Conservation (phyloP, 73 alveolate species). For the Effrenium voratum region DNA sequence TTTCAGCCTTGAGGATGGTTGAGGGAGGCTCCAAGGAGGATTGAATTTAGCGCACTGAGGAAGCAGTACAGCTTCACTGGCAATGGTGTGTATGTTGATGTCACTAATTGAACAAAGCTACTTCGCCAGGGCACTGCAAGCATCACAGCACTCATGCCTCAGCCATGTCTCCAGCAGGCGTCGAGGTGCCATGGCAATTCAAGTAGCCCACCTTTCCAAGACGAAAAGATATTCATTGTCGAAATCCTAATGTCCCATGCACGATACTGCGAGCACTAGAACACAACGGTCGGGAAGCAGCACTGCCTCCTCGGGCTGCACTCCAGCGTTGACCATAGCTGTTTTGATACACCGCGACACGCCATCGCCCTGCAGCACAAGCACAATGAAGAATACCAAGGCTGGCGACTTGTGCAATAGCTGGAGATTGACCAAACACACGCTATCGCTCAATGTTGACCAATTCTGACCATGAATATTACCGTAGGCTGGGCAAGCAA, state of each 20-base stretch:
- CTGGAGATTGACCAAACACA: too few relatives aligned
- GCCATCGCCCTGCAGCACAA: slow-evolving; percentile 92
- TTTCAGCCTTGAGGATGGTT: too few relatives aligned
- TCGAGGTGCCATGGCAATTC: slow-evolving; percentile 83
- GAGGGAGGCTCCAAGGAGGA: too few relatives aligned
- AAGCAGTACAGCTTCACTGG: too few relatives aligned
- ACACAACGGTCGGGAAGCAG: not conserved
- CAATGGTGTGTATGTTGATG: too few relatives aligned
- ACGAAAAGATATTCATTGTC: not conserved
- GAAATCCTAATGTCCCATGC: not conserved
- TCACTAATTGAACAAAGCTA: not conserved
- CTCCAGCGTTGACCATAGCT: slow-evolving; percentile 43
- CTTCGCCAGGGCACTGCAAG: not conserved
- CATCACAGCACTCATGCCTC: not conserved
- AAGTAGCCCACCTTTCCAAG: slow-evolving; percentile 48
- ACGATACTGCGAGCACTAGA: not conserved
- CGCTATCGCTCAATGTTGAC: too few relatives aligned
- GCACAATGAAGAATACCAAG: too few relatives aligned
- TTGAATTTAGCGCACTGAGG: too few relatives aligned
- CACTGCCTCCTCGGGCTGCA: slow-evolving; percentile 25
- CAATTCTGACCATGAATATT: too few relatives aligned
- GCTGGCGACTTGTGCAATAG: too few relatives aligned
- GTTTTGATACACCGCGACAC: slow-evolving; percentile 81
- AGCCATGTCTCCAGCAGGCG: slow-evolving; percentile 82
- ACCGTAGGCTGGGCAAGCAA: too few relatives aligned